Evolutionary conservation across 1,139 yeast genomes (phyloP), one percentile per base, ranked within the genome.

Genomic region (Maudiozyma humilis): DNA sequence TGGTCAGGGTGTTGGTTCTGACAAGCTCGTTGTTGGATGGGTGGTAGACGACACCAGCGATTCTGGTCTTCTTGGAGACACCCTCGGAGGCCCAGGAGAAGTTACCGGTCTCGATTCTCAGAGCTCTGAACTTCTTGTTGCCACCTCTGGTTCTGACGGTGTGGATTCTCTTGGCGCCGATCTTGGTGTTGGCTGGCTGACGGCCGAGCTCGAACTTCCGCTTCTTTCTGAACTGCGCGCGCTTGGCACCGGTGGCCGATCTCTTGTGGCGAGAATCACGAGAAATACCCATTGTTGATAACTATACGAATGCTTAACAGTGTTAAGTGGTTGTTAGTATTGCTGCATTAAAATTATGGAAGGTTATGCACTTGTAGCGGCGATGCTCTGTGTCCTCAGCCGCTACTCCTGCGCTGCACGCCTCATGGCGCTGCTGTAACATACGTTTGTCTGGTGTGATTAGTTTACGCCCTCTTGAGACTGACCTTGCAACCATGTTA

Each of bases 211-310:
- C 98, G 71, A 91, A 93, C 95, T 91, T 91, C 82, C 99, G 82
- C 96, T 91, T 91, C 91, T 91, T 91, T 86, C 98, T 89, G 94
- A 82, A 87, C 76, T 87, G 95, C 75, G 98, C 97, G 78, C 97
- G 89, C 78, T 88, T 89, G 73, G 98, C 99, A 83, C 99, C 99
- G 71, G 99, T 89, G 75, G 95, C 96, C 68, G 96, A 78, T 78
- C 98, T 94, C 86, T 91, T 91, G 89, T 91, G 98, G 80, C 96
- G 96, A 75, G 98, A 89, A 81, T 91, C 98, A 83, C 99, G 93
- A 77, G 97, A 89, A 85, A 91, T 91, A 89, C 98, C 97, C 98
- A 91, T 91, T 65, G n/a, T 67, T 75, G 66, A 46, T 45, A 40
- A 35, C 43, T 40, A 29, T 14, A 12, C 13, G 15, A 15, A 38